Evolutionary conservation across 768 basidiomycete species (phyloP).

Genomic region (Podaxis sp.): DNA sequence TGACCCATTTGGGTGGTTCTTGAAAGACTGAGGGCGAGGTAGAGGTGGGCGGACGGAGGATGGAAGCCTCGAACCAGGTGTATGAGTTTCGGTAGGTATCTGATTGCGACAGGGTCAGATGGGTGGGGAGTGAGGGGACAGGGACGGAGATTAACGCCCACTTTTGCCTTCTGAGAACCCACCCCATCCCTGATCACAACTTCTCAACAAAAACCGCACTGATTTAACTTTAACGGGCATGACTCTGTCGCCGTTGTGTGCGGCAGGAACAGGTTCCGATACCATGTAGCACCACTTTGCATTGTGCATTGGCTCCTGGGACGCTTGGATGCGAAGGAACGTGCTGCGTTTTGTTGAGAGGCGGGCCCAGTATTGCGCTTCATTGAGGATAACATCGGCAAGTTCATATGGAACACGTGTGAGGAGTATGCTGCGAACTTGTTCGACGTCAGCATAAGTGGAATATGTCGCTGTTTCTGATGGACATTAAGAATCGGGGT

Average conservation of each 20-base stretch:
- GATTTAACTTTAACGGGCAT: slow-evolving; percentile 10
- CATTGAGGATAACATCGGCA: slow-evolving; percentile 13
- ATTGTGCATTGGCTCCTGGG: neutral
- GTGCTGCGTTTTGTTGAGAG: slow-evolving; percentile 8
- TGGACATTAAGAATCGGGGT: neutral
- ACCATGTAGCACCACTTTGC: slow-evolving; percentile 15
- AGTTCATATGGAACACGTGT: slow-evolving; percentile 15
- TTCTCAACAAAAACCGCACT: slow-evolving; percentile 17
- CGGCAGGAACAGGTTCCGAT: slow-evolving; percentile 11
- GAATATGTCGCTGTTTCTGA: neutral
- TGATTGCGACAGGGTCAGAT: slow-evolving; percentile 5
- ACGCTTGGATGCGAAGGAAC: neutral
- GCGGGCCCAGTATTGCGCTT: slow-evolving; percentile 17
- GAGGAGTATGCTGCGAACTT: slow-evolving; percentile 7
- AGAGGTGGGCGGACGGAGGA: slow-evolving; percentile 16
- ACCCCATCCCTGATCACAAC: slow-evolving; percentile 31
- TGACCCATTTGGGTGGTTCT: neutral
- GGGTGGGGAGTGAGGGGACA: neutral
- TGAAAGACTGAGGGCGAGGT: neutral
- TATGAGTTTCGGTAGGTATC: slow-evolving; percentile 25
- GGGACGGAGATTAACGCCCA: slow-evolving; percentile 1
- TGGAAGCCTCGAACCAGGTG: slow-evolving; percentile 30
- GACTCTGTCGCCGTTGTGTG: neutral
- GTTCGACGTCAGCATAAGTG: slow-evolving; percentile 4
- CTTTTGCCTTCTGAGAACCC: slow-evolving; percentile 18